Evolutionary conservation across 352 stramenopile genomes (phyloP), one percentile per base, ranked within the genome.

Genomic region (Salisapilia sapeloensis): DNA sequence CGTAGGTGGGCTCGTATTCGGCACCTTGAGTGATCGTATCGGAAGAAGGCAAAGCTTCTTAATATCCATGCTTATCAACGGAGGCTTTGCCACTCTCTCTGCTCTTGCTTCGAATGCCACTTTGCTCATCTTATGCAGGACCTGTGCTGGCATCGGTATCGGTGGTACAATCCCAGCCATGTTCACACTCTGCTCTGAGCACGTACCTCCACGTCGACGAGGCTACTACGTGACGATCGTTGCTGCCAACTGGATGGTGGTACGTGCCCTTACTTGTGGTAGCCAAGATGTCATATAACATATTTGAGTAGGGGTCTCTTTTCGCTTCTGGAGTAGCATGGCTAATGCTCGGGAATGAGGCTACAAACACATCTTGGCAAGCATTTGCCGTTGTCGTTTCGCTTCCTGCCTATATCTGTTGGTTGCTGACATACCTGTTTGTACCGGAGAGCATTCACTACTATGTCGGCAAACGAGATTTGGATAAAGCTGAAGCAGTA

Each of bases 171-270:
- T 94, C 14, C 76, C 82, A 9, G 58, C 66, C 6, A 69, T 90
- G 33, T 94, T 93, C 44, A 80, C 78, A 4, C 53, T 94, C 12
- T 86, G 72, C 40, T 69, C 72, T 9, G 82, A 95, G 46, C 66
- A 93, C 23, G 70, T 92, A n/a, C 78, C 82, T 4, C 55, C 53
- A 1, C 35, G 56, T 18, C 62, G 55, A 13, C 76, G 78, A 22
- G 79, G 76, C 11, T 76, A 72, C 22, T 87, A 84, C 46, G 57
- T 95, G 26, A 93, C 75, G 13, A 60, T 91, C 29, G 62, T 95
- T 6, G 76, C 75, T 11, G 78, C 65, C 2, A 93, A 91, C 48
- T 95, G 82, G 82, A 94, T 93, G 75, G 54, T 93, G 35, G 63
- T 74, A 39, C 23, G 63, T 64, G 24, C 26, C 8, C 27, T 29